Evolutionary conservation across 169 alveolate species (phyloP).

Genomic region (Cryptosporidium muris): DNA sequence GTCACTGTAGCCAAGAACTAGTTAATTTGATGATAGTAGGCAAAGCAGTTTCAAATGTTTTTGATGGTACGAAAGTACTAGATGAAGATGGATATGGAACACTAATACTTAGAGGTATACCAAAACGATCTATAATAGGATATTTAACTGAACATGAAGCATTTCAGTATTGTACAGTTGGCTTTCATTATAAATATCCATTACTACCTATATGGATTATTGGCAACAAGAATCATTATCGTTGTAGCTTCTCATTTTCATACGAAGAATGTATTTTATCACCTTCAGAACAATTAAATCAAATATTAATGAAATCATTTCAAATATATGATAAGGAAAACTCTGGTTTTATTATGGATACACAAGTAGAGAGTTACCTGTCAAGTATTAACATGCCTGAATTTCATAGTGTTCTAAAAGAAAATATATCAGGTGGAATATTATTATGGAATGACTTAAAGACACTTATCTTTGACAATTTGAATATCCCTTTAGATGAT

Average conservation of each 20-base stretch:
- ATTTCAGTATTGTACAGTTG: conserved; percentile 80
- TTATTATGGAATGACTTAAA: conserved; percentile 61
- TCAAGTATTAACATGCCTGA: conserved; percentile 19
- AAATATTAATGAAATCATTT: conserved; percentile 37
- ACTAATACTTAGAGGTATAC: conserved; percentile 79
- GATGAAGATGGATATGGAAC: conserved; percentile 30
- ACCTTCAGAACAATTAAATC: conserved; percentile 40
- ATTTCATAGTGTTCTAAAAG: neutral
- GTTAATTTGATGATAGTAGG: conserved; percentile 81
- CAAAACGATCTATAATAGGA: conserved; percentile 77
- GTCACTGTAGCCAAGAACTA: conserved; percentile 83
- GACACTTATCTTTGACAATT: neutral
- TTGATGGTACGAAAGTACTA: conserved; percentile 79
- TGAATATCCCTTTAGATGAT: conserved; percentile 13
- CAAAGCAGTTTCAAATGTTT: conserved; percentile 83
- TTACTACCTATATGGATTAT: conserved; percentile 82
- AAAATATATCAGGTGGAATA: conserved; percentile 21
- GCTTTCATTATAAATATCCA: conserved; percentile 83
- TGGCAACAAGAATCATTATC: conserved; percentile 80
- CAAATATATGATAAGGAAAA: conserved; percentile 55
- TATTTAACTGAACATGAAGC: conserved; percentile 84
- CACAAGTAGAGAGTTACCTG: conserved; percentile 33
- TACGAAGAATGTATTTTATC: conserved; percentile 34
- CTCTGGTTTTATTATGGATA: conserved; percentile 46
- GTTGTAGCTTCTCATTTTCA: conserved; percentile 29